Base-by-base conservation (phyloP, 805 yeast species). In the Lipomyces kockii region DNA sequence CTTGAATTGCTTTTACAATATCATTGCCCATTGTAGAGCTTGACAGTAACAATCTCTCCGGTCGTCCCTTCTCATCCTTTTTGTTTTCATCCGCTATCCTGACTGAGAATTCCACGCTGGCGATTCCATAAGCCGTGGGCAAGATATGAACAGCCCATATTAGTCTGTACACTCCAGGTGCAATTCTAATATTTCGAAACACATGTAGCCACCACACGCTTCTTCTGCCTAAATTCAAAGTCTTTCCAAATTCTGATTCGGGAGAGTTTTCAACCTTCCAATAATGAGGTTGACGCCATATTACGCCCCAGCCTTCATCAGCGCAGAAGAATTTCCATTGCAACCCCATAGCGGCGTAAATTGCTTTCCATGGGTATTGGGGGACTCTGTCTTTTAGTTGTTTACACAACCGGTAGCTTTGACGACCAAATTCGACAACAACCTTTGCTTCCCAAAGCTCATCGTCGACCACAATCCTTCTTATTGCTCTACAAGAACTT, bases 291-390 rank as follows among this genome's bases (percentile, higher is more conserved):
- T 64, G 56, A 17, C 60, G 58, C 72, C 72, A 69, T 25, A 69
- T 67, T 14, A 69, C 62, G 17, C 72, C 72, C 72, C 72, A 68
- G 2, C 65, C 65, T 11, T 46, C 62, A 22, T 62, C 71, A 4
- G 71, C 69, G 56, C 71, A 68, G 52, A 53, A 68, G 58, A 67
- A 61, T 20, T 61, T 55, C 69, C 68, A 67, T 35, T 65, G 69
- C n/a, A 43, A 54, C 20, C 49, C 51, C 57, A 64, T 49, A n/a
- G 68, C 65, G 7, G 54, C 46, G 53, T 51, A 67, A 14, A 67
- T 39, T 58, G 56, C 51, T 12, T 43, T 49, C 65, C 65, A 67
- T n/a, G 70, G 29, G 9, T 34, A 57, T 20, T 51, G 14, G 6
- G 39, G 29, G 25, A 52, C 35, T 14, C 34, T 32, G 27, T 34